Percentiles rank a stretch among this genome's conserved stretches.
phyloP scores from a whole-genome alignment of 1,284 basidiomycete genomes.

The Ganoderma lingzhi region DNA sequence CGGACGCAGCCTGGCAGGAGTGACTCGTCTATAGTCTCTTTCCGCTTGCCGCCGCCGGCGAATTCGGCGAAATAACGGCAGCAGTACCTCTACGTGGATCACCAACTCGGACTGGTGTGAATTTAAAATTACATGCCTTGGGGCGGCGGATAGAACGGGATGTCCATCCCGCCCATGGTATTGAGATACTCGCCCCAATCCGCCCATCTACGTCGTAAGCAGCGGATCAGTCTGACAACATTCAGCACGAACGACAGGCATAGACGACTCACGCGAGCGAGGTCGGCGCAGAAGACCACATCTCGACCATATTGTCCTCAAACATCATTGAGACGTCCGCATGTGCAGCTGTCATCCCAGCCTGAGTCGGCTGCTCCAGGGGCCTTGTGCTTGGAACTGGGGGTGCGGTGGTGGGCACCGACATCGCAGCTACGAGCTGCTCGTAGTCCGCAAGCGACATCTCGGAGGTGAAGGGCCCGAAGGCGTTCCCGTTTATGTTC shows the following conservation, averaged over 20 bases:
- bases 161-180: constrained; percentile 17
- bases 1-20: no score
- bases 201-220: constrained; percentile 13
- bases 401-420: neutral
- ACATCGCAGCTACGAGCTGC: constrained; percentile 16
- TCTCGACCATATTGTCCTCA: constrained; percentile 21
- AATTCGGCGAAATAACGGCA: no score
- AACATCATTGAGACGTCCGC: constrained; percentile 14
- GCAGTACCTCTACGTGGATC: no score
- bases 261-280: constrained; percentile 18
- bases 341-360: neutral
- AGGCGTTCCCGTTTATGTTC: neutral
- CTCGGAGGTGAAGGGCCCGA: neutral
- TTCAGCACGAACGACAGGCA: neutral
- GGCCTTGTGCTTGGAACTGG: neutral
- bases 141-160: neutral
- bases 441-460: constrained; percentile 14
- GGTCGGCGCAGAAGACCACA: constrained; percentile 19
- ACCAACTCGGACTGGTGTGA: neutral
- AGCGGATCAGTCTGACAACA: neutral
- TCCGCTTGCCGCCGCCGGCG: no score
- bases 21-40: no score
- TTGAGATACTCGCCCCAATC: constrained; percentile 28
- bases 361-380: no score
- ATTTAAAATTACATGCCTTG: neutral